Percentiles rank a stretch among this genome's conserved stretches.
Evolutionary conservation across 2,329 filamentous ascomycete species (phyloP).

Genomic region (Diaporthe helianthi): DNA sequence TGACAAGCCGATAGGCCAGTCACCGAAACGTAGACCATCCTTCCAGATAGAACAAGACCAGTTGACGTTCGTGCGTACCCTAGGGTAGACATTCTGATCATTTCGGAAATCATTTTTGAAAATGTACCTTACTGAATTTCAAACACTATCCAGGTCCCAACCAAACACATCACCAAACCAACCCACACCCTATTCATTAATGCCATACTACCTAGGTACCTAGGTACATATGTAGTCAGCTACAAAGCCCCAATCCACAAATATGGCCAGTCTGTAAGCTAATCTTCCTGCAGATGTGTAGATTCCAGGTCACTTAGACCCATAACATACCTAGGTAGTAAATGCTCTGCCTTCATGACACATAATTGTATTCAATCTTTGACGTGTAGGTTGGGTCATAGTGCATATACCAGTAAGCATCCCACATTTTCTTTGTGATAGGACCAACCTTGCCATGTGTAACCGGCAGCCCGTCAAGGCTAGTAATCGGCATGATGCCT

Average conservation of each 20-base stretch:
- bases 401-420: conserved; percentile 58
- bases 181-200: too few relatives aligned
- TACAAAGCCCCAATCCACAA: neutral
- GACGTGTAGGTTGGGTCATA: conserved; percentile 41
- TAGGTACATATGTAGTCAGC: too few relatives aligned
- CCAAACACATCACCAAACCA: neutral
- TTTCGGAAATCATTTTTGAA: neutral
- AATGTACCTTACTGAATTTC: neutral
- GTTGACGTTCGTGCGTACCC: too few relatives aligned
- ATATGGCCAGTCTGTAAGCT: neutral
- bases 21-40: too few relatives aligned
- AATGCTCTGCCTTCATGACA: neutral
- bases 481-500: conserved; percentile 59
- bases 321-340: too few relatives aligned
- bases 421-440: conserved; percentile 57
- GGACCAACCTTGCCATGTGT: conserved; percentile 51
- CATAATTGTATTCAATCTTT: neutral
- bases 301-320: neutral
- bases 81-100: neutral
- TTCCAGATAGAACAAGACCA: neutral
- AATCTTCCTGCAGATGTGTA: neutral
- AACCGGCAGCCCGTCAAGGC: conserved; percentile 51
- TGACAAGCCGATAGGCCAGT: neutral
- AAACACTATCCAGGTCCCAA: too few relatives aligned
- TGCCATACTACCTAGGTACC: neutral